Base-by-base conservation (phyloP, 208 protist genomes). In the Trypanosoma melophagium region DNA sequence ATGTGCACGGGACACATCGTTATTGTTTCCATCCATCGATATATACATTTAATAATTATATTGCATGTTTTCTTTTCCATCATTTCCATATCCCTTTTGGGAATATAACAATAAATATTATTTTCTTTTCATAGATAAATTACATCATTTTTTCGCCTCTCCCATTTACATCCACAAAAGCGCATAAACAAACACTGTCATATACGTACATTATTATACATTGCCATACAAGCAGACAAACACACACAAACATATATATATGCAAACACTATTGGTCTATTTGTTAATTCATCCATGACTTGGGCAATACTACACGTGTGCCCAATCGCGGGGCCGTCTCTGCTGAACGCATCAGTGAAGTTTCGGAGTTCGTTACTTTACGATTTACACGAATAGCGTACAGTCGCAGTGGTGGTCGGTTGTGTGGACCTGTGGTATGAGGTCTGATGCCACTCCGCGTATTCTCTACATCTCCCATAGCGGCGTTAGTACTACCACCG, bases 321-420 rank as follows among this genome's bases (percentile, higher is more conserved):
- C 68, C 68, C 2, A 54, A 3, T 1, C 54, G 47, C n/a, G 68
- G 68, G 0, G 60, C 41, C 12, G 28, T 1, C 28, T 44, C 50
- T 3, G 25, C 35, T 42, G 42, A 17, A 3, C 25, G 35, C 41
- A 24, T 28, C 64, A 62, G 54, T 22, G 41, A 62, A 10, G 54
- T 44, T 25, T 24, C 45, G 3, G 24, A 28, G 41, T 60, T 60
- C 53, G 49, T 25, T 13, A 68, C 7, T 16, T 14, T 31, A 13
- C 25, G 35, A 28, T 4, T 1, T 13, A 69, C 52, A 22, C 42
- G 49, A 44, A 73, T 73, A 3, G 50, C 40, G 60, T 73, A 73
- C 13, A 73, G 41, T 13, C 67, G 67, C 67, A 73, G 13, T 41
- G 57, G 67, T 28, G 42, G 12, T 16, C 52, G 24, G 19, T 38